These are phyloP conservation scores for Parasitella parasitica DNA, from an alignment of 371 early-diverging fungal genomes.

Conservation along the genomic window DNA sequence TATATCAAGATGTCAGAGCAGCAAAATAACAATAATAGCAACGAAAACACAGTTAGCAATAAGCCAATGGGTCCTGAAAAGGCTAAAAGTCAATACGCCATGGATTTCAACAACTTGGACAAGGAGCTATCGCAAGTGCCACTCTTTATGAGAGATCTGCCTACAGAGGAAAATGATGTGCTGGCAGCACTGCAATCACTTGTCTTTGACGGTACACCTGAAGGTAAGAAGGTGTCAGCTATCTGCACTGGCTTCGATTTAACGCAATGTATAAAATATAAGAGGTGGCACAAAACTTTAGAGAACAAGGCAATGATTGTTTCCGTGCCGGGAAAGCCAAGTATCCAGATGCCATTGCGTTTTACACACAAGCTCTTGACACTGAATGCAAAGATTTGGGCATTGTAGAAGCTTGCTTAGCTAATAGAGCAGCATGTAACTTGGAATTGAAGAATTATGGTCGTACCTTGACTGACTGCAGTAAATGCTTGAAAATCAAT, in stretches of 20 bases:
- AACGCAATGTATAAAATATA: background rate
- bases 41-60: background rate
- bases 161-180: constrained; percentile 77
- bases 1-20: background rate
- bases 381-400: constrained; percentile 73
- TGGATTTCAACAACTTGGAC: constrained; percentile 54
- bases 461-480: constrained; percentile 85
- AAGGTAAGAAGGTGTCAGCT: constrained; percentile 58
- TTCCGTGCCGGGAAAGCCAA: constrained; percentile 70
- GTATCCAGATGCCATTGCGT: constrained; percentile 80
- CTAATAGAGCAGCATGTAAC: constrained; percentile 93
- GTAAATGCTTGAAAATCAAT: constrained; percentile 76
- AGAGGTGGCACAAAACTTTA: constrained; percentile 92
- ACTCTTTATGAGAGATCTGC: constrained; percentile 87
- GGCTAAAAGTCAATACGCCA: constrained; percentile 29
- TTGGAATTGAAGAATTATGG: constrained; percentile 80
- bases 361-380: constrained; percentile 87
- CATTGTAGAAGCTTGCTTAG: constrained; percentile 76
- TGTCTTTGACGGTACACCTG: constrained; percentile 92
- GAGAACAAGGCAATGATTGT: constrained; percentile 93
- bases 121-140: constrained; percentile 77
- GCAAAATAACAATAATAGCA: background rate
- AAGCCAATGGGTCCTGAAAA: constrained; percentile 40
- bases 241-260: background rate
- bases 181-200: constrained; percentile 86